Conservation (phyloP, 306 rosid genomes). For the Ormosia semicastrata region DNA sequence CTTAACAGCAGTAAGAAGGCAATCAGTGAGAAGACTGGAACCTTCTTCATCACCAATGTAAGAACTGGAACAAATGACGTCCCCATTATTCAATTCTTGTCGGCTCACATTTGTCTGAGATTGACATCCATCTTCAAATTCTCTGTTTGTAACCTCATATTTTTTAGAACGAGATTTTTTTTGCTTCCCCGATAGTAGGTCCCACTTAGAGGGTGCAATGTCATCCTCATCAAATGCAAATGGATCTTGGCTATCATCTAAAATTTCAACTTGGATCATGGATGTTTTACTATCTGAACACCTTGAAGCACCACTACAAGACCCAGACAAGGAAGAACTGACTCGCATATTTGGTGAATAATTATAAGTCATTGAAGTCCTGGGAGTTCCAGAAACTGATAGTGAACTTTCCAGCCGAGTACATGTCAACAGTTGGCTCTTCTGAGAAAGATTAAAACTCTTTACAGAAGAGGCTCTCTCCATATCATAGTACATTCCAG, state of each 20-base stretch:
- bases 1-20: slow-evolving; percentile 83
- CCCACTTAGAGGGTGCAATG: slow-evolving; percentile 86
- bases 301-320: slow-evolving; percentile 60
- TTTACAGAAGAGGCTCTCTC: slow-evolving; percentile 46
- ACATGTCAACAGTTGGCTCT: slow-evolving; percentile 33
- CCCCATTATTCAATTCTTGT: slow-evolving; percentile 54
- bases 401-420: slow-evolving; percentile 41
- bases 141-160: slow-evolving; percentile 35
- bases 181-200: slow-evolving; percentile 69
- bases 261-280: slow-evolving; percentile 32
- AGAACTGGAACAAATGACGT: slow-evolving; percentile 46
- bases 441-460: slow-evolving; percentile 45
- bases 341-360: slow-evolving; percentile 57
- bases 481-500: slow-evolving; percentile 28
- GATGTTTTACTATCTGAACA: slow-evolving; percentile 40
- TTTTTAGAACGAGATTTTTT: slow-evolving; percentile 39
- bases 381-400: slow-evolving; percentile 62
- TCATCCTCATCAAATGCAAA: slow-evolving; percentile 98
- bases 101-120: slow-evolving; percentile 47
- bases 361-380: slow-evolving; percentile 60
- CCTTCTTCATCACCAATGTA: slow-evolving; percentile 45
- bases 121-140: slow-evolving; percentile 53
- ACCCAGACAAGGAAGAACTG: slow-evolving; percentile 61
- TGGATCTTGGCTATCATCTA: slow-evolving; percentile 75
- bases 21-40: slow-evolving; percentile 67